Base-by-base conservation (phyloP, 2,329 filamentous ascomycete genomes). In the Cadophora luteo-olivacea region DNA sequence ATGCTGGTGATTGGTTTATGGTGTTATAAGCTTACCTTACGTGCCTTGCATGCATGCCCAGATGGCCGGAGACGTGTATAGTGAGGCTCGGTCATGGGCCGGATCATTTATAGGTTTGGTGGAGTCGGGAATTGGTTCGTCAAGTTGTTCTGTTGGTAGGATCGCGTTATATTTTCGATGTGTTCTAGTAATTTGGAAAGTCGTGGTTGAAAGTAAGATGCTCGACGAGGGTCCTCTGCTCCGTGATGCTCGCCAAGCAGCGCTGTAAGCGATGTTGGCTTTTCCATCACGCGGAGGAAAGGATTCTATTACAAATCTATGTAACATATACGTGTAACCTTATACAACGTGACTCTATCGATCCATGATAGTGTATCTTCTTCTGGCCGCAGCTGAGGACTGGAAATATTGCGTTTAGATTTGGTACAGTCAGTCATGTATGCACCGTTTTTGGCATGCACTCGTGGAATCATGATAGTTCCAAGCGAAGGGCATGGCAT, bases 1-100 rank as follows among this genome's bases (percentile, higher is more conserved):
- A 29, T 12, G 55, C 29, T 41, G 57, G 57, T 60, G 16, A 60
- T 60, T 25, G 57, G n/a, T 9, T 45, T n/a, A 7, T 25, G 41
- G 41, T 45, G 57, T 38, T 11, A 24, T 60, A 60, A 45, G 57
- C 57, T 60, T 60, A 60, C 36, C 55, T 60, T 1, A 60, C 57
- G 4, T 60, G 57, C 57, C 24, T 25, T 36, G 57, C 57, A 60
- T 60, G 22, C 57, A 22, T n/a, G 25, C 4, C 3, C 1, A 14
- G 54, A 58, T 11, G 3, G n/a, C n/a, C n/a, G n/a, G 16, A 32
- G n/a, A 38, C n/a, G 32, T 32, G 32, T 32, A 29, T 55, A 14
- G 11, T 55, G 45, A 49, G 45, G 45, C 45, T 49, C 19, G 45
- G n/a, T 19, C 22, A 4, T 6, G 19, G 19, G 9, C 45, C 6